These are phyloP conservation scores for Apiotrichum sp. DNA, from an alignment of 1,284 basidiomycete species.

Conservation along the genomic window DNA sequence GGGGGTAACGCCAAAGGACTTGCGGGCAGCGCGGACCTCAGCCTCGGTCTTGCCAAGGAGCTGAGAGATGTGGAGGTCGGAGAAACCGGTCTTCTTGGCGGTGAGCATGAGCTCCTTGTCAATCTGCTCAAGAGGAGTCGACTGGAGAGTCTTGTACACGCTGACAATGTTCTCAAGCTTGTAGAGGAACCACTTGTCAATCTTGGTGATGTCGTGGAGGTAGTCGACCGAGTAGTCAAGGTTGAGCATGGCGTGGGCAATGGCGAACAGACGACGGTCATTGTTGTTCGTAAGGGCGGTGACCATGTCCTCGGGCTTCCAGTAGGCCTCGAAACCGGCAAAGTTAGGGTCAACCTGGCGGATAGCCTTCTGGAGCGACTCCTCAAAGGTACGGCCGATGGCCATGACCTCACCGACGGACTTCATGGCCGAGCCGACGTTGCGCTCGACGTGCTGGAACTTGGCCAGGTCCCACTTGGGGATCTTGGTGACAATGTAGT, in stretches of 20 bases:
- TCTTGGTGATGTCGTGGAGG: conserved; percentile 91
- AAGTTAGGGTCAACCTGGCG: conserved; percentile 90
- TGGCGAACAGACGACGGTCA: conserved; percentile 93
- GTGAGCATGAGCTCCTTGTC: conserved; percentile 64
- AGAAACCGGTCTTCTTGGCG: conserved; percentile 90
- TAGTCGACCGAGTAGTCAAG: conserved; percentile 84
- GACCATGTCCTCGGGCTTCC: conserved; percentile 77
- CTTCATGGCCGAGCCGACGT: conserved; percentile 97
- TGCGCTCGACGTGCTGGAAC: conserved; percentile 91
- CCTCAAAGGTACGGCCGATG: conserved; percentile 97
- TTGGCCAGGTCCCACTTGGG: conserved; percentile 99
- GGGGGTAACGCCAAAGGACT: conserved; percentile 80
- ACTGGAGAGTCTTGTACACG: conserved; percentile 67
- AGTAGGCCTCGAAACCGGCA: conserved; percentile 56
- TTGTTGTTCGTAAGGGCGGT: conserved; percentile 57
- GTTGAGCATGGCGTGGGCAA: conserved; percentile 86
- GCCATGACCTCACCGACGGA: conserved; percentile 99
- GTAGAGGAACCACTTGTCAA: conserved; percentile 99
- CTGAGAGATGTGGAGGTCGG: conserved; percentile 84
- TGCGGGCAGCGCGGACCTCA: conserved; percentile 75
- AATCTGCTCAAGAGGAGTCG: conserved; percentile 60
- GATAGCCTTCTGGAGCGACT: conserved; percentile 97
- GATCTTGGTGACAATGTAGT: conserved; percentile 99
- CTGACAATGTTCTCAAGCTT: conserved; percentile 83
- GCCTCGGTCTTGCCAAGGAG: conserved; percentile 65